phyloP scores from a whole-genome alignment of 495 filamentous ascomycete genomes.

The Copromyces sp. region DNA sequence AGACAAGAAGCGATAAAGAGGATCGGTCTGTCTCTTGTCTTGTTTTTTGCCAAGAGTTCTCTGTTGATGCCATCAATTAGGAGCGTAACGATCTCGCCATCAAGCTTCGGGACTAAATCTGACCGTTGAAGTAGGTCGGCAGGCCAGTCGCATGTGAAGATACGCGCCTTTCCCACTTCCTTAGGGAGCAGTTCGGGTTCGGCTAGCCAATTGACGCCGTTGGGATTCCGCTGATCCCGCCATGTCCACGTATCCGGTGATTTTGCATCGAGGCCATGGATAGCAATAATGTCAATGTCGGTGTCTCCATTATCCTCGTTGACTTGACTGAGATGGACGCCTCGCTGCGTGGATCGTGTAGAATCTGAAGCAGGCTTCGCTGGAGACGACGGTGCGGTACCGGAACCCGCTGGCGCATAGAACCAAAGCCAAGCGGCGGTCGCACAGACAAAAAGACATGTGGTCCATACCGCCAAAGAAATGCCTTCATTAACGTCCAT shows the following conservation, averaged over 20 bases:
- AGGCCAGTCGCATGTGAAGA: conserved; percentile 24
- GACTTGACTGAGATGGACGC: neutral
- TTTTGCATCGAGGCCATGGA: conserved; percentile 19
- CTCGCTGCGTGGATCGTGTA: neutral
- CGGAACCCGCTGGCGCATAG: neutral
- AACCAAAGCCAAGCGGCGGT: neutral
- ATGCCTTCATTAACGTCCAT: too few species aligned
- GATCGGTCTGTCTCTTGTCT: conserved; percentile 8
- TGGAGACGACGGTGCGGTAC: neutral
- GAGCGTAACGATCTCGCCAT: conserved; percentile 14
- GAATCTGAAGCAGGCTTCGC: neutral
- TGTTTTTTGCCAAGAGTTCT: neutral
- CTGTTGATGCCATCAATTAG: conserved; percentile 12
- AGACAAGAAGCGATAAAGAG: conserved; percentile 30
- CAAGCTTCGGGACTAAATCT: conserved; percentile 11
- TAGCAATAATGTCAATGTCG: conserved; percentile 22
- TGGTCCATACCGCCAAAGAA: too few species aligned
- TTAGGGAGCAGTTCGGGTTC: conserved; percentile 16
- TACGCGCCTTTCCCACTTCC: conserved; percentile 9
- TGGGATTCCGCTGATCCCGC: neutral
- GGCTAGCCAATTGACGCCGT: conserved; percentile 17
- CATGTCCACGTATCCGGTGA: conserved; percentile 21
- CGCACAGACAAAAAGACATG: neutral
- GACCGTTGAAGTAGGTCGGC: conserved; percentile 16
- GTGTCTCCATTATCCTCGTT: conserved; percentile 1